Percentiles rank a stretch among this genome's conserved stretches.
These are phyloP conservation scores for Cutaneotrichosporon sp. DNA, from an alignment of 1,284 basidiomycete species.

Conservation along the genomic window DNA sequence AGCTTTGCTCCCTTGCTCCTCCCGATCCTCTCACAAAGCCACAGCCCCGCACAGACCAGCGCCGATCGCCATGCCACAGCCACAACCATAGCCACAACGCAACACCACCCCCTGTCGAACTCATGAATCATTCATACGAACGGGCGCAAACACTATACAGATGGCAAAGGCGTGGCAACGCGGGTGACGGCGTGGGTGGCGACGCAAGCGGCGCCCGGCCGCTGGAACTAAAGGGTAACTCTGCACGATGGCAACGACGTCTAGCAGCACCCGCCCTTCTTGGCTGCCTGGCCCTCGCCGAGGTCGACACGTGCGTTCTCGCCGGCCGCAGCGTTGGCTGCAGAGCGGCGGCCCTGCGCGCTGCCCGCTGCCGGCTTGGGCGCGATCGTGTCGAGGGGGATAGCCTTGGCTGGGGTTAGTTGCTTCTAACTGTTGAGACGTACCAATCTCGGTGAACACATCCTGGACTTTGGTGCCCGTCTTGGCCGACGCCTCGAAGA, in stretches of 20 bases:
- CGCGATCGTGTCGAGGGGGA: conserved; percentile 90
- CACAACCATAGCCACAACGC: background rate
- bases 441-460: conserved; percentile 97
- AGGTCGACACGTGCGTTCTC: conserved; percentile 68
- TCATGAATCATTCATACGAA: conserved; percentile 13
- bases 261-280: conserved; percentile 51
- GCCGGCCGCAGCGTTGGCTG: conserved; percentile 59
- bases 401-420: conserved; percentile 74
- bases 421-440: conserved; percentile 37
- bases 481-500: conserved; percentile 98
- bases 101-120: background rate
- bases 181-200: no score
- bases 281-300: conserved; percentile 59
- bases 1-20: no score
- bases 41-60: background rate
- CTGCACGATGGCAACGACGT: background rate
- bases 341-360: conserved; percentile 58
- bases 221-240: conserved; percentile 2
- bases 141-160: conserved; percentile 13
- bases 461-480: conserved; percentile 95
- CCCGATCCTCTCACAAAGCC: no score
- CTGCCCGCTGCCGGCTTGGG: conserved; percentile 63
- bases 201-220: background rate
- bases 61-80: background rate
- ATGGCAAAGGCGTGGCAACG: conserved; percentile 2